Base-by-base conservation (phyloP, 192 early-diverging fungal genomes). In the Gonapodya prolifera region DNA sequence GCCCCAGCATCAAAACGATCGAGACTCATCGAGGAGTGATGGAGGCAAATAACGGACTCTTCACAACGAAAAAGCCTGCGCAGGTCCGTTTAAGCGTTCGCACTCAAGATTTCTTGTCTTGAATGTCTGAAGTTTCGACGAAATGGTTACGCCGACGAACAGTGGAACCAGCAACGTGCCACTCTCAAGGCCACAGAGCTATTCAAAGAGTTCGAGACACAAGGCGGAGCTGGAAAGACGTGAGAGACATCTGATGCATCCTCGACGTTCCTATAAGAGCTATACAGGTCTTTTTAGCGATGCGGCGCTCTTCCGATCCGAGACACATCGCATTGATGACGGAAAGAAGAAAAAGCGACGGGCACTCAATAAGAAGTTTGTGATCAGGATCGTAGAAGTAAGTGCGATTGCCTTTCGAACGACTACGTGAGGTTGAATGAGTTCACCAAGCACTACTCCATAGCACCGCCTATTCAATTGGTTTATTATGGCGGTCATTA, bases 401-500 rank as follows among this genome's bases (percentile, higher is more conserved):
- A 23, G 45, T 61, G 45, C 45, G 45, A 23, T 23, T 61, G 45
- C 23, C 23, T 61, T 8, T 61, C 23, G 45, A 61, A 16, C 45
- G 45, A 61, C 45, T 61, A 8, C 45, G 8, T 61, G 45, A 16
- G n/a, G n/a, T n/a, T n/a, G n/a, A n/a, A n/a, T n/a, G n/a, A n/a
- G n/a, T n/a, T n/a, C n/a, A n/a, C 8, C 45, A 61, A 61, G 45
- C 23, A 16, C 76, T 0, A 31, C 31, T 71, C 45, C 45, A 16
- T 23, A 61, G 45, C 8, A 61, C 23, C 45, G 45, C 8, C 8
- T 16, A 61, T 78, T 78, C 33, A 77, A 33, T 30, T 30, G 35
- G 0, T 78, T 29, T 34, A 77, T 78, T 33, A 35, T 78, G 76
- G 35, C 35, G 28, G 76, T 78, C 30, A 78, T 78, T 35, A 33